phyloP scores from a whole-genome alignment of 192 early-diverging fungal species.

The Coemansia sp. region DNA sequence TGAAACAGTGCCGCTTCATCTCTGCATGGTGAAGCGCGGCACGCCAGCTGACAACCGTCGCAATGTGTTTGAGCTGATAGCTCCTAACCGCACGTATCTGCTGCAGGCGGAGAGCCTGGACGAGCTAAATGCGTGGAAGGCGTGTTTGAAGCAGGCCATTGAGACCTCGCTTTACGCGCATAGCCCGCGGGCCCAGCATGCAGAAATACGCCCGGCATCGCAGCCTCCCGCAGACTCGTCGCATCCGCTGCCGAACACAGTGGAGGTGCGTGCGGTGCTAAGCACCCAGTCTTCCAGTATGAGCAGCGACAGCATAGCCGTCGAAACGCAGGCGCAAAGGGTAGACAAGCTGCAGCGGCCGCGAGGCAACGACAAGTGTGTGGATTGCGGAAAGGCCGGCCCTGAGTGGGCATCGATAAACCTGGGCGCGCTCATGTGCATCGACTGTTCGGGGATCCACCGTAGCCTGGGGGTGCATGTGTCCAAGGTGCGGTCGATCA shows the following conservation, averaged over 20 bases:
- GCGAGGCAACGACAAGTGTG: conserved; percentile 54
- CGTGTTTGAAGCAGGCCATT: conserved; percentile 51
- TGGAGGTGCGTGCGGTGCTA: conserved; percentile 11
- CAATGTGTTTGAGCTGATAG: conserved; percentile 80
- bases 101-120: conserved; percentile 72
- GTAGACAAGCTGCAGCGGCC: conserved; percentile 24
- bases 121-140: conserved; percentile 76
- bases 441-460: conserved; percentile 89
- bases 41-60: conserved; percentile 63
- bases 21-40: conserved; percentile 70
- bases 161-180: conserved; percentile 47
- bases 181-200: not conserved
- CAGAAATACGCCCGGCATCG: conserved; percentile 2
- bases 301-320: not conserved
- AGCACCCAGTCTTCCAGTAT: conserved; percentile 6
- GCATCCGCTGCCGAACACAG: not conserved
- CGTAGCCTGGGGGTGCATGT: conserved; percentile 87
- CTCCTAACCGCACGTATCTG: conserved; percentile 68
- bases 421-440: conserved; percentile 77
- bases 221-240: conserved; percentile 8
- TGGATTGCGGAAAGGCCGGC: conserved; percentile 58
- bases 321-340: conserved; percentile 20
- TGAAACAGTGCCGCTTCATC: conserved; percentile 63
- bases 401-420: conserved; percentile 88
- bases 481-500: conserved; percentile 79